Evolutionary conservation across 192 early-diverging fungal genomes (phyloP).

Genomic region (Entomortierella lignicola): DNA sequence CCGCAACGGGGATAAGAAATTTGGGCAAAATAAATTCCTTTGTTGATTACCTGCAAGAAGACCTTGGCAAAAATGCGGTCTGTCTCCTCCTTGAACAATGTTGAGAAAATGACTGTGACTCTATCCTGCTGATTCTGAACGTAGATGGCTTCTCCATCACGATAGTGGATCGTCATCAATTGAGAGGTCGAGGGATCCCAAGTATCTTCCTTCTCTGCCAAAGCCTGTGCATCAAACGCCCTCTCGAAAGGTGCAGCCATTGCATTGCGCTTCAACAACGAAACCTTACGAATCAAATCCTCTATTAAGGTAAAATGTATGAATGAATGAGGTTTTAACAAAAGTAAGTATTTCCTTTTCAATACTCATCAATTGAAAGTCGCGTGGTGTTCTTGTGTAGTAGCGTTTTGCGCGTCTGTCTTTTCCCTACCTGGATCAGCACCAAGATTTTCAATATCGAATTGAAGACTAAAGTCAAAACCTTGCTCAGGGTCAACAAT

Average conservation of each 20-base stretch:
- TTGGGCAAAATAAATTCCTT: too few relatives aligned
- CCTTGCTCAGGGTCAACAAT: conserved; percentile 68
- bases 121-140: conserved; percentile 91
- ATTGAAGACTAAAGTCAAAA: conserved; percentile 84
- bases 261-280: conserved; percentile 94
- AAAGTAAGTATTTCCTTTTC: not conserved
- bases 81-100: conserved; percentile 97
- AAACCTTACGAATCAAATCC: conserved; percentile 82
- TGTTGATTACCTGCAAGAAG: conserved; percentile 84
- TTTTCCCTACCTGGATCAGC: conserved; percentile 72
- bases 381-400: too few relatives aligned
- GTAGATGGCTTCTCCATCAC: conserved; percentile 94
- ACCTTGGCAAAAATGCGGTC: conserved; percentile 96
- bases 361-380: not conserved
- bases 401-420: not conserved
- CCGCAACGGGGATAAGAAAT: too few relatives aligned
- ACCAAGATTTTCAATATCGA: conserved; percentile 84
- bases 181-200: conserved; percentile 73
- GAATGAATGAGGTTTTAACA: not conserved
- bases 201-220: conserved; percentile 77
- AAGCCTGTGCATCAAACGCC: conserved; percentile 85
- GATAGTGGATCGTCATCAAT: conserved; percentile 94
- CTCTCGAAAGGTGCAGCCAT: conserved; percentile 93
- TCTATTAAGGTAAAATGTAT: conserved; percentile 54
- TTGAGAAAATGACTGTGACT: conserved; percentile 97